phyloP scores from a whole-genome alignment of 2,329 filamentous ascomycete genomes.

The Exophiala aquamarina region DNA sequence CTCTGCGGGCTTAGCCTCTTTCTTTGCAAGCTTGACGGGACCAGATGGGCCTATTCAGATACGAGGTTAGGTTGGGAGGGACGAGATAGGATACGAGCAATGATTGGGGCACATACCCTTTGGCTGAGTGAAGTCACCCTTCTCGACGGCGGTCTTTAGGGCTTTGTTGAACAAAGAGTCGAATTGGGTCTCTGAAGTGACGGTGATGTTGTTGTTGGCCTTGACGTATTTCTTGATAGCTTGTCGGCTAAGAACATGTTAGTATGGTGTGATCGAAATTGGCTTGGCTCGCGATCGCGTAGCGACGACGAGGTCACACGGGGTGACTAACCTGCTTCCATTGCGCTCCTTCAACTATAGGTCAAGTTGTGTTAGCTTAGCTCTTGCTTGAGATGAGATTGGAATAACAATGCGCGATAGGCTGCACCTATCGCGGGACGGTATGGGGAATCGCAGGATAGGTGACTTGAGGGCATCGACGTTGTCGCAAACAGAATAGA shows the following conservation, averaged over 20 bases:
- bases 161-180: conserved; percentile 83
- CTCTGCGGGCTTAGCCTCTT: conserved; percentile 55
- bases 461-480: conserved; percentile 39
- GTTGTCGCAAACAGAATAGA: conserved; percentile 52
- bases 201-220: conserved; percentile 69
- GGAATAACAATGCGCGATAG: conserved; percentile 1
- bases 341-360: conserved; percentile 68
- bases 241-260: conserved; percentile 57
- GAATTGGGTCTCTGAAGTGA: conserved; percentile 58
- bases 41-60: conserved; percentile 68
- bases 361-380: conserved; percentile 50
- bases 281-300: conserved; percentile 15
- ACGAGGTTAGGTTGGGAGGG: conserved; percentile 28
- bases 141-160: conserved; percentile 77
- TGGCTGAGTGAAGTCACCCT: conserved; percentile 82
- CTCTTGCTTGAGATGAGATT: background rate
- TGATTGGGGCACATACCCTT: conserved; percentile 66
- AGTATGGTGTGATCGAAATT: conserved; percentile 13
- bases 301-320: conserved; percentile 26
- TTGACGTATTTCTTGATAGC: conserved; percentile 74
- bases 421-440: background rate
- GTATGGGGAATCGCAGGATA: conserved; percentile 33
- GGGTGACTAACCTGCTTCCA: conserved; percentile 62
- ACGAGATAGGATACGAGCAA: background rate
- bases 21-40: conserved; percentile 89